Percentiles rank a stretch among this genome's conserved stretches.
These are phyloP conservation scores for Calcarisporium arbuscula DNA, from an alignment of 2,329 filamentous ascomycete genomes.

Conservation along the genomic window DNA sequence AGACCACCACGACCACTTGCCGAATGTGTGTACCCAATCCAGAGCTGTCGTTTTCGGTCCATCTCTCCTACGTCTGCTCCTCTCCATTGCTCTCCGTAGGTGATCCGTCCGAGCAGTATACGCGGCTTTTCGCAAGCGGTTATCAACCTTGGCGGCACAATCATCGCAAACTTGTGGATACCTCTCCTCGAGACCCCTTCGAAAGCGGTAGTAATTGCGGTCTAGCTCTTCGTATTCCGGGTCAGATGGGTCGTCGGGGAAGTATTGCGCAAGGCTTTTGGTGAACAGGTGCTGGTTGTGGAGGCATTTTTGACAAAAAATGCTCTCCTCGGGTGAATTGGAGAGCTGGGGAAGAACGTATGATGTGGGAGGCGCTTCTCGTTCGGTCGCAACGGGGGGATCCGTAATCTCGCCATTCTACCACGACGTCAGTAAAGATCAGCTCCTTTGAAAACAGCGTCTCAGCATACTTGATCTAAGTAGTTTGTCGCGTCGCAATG, in stretches of 20 bases:
- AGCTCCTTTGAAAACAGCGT: fast-evolving
- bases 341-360: conserved; percentile 38
- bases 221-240: conserved; percentile 65
- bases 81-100: conserved; percentile 67
- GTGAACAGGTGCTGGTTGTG: conserved; percentile 85
- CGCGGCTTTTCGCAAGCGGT: conserved; percentile 61
- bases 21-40: conserved; percentile 35
- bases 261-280: conserved; percentile 71
- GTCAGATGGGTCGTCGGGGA: conserved; percentile 57
- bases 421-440: conserved; percentile 4
- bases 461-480: conserved; percentile 64
- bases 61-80: conserved; percentile 37
- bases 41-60: conserved; percentile 27
- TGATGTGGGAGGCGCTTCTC: conserved; percentile 33
- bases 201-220: conserved; percentile 62
- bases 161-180: conserved; percentile 84
- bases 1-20: conserved; percentile 41
- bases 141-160: conserved; percentile 70
- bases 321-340: conserved; percentile 23
- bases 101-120: conserved; percentile 84
- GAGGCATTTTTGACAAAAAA: conserved; percentile 71
- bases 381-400: conserved; percentile 57
- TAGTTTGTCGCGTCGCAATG: conserved; percentile 84
- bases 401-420: conserved; percentile 87
- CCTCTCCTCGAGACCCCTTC: conserved; percentile 65